Conservation (phyloP, 352 stramenopile species). For the Phytophthora tubulina region DNA sequence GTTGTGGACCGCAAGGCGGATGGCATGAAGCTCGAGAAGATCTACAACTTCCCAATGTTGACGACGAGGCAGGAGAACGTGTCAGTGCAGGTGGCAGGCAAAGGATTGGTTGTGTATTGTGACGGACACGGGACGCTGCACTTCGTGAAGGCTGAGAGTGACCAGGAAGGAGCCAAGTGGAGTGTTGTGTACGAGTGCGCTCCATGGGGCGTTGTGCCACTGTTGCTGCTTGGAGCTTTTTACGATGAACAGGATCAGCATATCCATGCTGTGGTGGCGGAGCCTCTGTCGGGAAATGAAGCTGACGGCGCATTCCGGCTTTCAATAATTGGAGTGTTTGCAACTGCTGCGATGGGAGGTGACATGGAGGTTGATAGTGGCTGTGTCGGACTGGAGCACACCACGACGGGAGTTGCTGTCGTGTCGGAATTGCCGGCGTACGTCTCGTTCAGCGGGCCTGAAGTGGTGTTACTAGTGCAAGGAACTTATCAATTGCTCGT, state of each 20-base stretch:
- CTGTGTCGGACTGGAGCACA: slow-evolving; percentile 51
- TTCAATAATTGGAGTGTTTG: slow-evolving; percentile 51
- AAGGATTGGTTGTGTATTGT: slow-evolving; percentile 71
- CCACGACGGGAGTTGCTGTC: slow-evolving; percentile 50
- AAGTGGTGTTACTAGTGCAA: slow-evolving; percentile 70
- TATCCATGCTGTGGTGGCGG: slow-evolving; percentile 58
- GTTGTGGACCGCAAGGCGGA: slow-evolving; percentile 42
- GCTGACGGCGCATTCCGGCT: slow-evolving; percentile 64
- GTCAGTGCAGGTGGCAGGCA: slow-evolving; percentile 63
- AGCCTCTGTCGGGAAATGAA: slow-evolving; percentile 55
- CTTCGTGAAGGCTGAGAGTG: slow-evolving; percentile 53
- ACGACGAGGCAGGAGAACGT: slow-evolving; percentile 67
- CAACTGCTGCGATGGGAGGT: slow-evolving; percentile 25
- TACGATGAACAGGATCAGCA: slow-evolving; percentile 55
- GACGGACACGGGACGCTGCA: slow-evolving; percentile 70
- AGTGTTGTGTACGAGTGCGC: slow-evolving; percentile 60
- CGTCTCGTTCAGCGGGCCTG: slow-evolving; percentile 54
- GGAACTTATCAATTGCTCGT: slow-evolving; percentile 64
- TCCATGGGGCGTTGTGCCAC: slow-evolving; percentile 45
- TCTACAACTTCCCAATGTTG: slow-evolving; percentile 53
- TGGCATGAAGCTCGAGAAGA: slow-evolving; percentile 34
- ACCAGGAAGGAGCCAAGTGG: slow-evolving; percentile 47
- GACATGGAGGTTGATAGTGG: slow-evolving; percentile 48
- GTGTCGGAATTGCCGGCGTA: slow-evolving; percentile 64
- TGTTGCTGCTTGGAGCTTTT: slow-evolving; percentile 57